These are phyloP conservation scores for Eimeria praecox DNA, from an alignment of 169 alveolate genomes.

Conservation along the genomic window DNA sequence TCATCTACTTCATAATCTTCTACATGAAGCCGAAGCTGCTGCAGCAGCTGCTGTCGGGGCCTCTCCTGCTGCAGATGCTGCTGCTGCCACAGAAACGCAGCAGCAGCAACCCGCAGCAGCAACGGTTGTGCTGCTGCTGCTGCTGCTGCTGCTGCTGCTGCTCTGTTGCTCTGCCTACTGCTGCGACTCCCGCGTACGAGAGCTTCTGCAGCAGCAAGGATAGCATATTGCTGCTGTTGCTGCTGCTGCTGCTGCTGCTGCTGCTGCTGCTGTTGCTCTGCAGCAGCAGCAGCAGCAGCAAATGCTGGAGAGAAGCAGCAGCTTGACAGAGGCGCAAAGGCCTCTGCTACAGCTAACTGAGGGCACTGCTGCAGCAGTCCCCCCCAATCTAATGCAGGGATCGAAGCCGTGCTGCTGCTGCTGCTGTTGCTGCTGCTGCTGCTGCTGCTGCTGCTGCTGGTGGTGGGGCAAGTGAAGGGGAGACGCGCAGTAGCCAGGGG, in stretches of 20 bases:
- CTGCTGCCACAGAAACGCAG: slow-evolving; percentile 58
- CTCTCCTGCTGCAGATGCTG: background rate
- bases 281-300: slow-evolving; percentile 9
- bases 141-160: slow-evolving; percentile 32
- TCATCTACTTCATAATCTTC: slow-evolving; percentile 25
- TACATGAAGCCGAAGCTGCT: slow-evolving; percentile 25
- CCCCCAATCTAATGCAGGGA: background rate
- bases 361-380: slow-evolving; percentile 44
- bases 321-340: slow-evolving; percentile 6
- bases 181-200: slow-evolving; percentile 42
- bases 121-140: slow-evolving; percentile 63
- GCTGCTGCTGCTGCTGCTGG: slow-evolving; percentile 58
- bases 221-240: slow-evolving; percentile 4
- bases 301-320: slow-evolving; percentile 53
- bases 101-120: slow-evolving; percentile 62
- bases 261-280: background rate
- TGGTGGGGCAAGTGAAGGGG: background rate
- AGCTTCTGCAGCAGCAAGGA: slow-evolving; percentile 23
- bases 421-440: slow-evolving; percentile 40
- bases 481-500: background rate
- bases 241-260: background rate
- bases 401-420: slow-evolving; percentile 24
- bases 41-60: slow-evolving; percentile 35
- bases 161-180: slow-evolving; percentile 17
- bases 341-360: background rate